phyloP scores from a whole-genome alignment of 2,329 filamentous ascomycete species.

The Pyricularia grisea region DNA sequence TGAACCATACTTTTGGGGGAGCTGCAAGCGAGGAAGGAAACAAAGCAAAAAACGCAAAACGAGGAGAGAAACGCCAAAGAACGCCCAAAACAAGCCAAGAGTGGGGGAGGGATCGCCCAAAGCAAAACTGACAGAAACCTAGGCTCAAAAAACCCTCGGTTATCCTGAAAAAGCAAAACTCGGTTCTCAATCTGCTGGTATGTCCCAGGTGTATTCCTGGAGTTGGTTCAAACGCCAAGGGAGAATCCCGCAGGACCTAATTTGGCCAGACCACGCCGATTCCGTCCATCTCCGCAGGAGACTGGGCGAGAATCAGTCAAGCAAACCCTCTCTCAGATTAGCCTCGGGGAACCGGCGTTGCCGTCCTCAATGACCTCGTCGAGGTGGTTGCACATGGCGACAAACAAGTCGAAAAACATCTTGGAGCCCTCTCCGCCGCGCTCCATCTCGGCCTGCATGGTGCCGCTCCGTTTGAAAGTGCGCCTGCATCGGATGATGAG shows the following conservation, averaged over 20 bases:
- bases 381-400: conserved; percentile 96
- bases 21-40: conserved; percentile 26
- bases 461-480: conserved; percentile 96
- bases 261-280: not conserved
- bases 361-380: conserved; percentile 88
- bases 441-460: conserved; percentile 99
- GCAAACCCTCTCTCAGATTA: conserved; percentile 34
- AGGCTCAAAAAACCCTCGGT: conserved; percentile 1
- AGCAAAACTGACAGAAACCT: not conserved
- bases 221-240: not conserved
- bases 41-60: conserved; percentile 9
- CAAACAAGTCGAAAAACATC: conserved; percentile 97
- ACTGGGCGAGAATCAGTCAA: not conserved
- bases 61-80: not conserved
- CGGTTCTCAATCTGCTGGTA: not conserved
- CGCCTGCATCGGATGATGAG: conserved; percentile 95
- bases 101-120: conserved; percentile 2
- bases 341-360: conserved; percentile 53
- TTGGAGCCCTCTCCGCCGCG: conserved; percentile 64
- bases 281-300: not conserved
- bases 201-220: not conserved
- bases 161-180: not conserved
- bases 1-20: conserved; percentile 23
- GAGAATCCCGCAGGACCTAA: not conserved
- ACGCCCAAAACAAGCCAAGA: conserved; percentile 3